A percentile compares a stretch with the other conserved stretches of the same genome.
Conservation (phyloP, 75 land plant species). For the Pinus taeda region DNA sequence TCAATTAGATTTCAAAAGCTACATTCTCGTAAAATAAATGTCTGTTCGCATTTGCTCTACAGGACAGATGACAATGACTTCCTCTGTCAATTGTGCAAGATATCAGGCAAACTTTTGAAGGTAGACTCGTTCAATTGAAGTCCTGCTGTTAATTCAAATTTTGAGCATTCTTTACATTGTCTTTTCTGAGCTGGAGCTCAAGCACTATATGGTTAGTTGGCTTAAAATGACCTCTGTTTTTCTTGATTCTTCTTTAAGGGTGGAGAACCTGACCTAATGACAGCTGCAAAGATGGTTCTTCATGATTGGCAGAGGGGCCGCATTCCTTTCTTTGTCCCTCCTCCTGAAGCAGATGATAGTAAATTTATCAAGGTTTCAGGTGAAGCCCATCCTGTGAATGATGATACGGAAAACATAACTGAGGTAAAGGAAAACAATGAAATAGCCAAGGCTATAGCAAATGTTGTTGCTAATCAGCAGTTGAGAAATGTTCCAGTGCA, state of each 20-base stretch:
- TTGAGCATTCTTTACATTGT: neutral
- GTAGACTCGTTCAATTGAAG: conserved; percentile 21
- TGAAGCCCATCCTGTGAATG: no score
- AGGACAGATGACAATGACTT: neutral
- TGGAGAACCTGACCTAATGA: no score
- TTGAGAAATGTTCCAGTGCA: conserved; percentile 67
- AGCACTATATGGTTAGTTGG: neutral
- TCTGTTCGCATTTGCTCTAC: conserved; percentile 1
- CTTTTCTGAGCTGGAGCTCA: neutral
- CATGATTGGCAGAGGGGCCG: conserved; percentile 26
- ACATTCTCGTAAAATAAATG: neutral
- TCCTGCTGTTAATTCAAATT: neutral
- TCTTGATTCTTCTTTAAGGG: conserved; percentile 10
- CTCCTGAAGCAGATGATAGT: no score
- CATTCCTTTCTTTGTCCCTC: no score
- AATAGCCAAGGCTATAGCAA: conserved; percentile 21
- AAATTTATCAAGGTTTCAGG: no score
- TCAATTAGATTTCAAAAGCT: neutral
- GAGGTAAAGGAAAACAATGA: no score
- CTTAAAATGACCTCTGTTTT: neutral
- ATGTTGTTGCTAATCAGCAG: conserved; percentile 61
- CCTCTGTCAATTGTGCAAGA: no score
- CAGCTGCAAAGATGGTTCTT: neutral
- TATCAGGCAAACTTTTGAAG: conserved; percentile 1
- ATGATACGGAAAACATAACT: no score